These are phyloP conservation scores for Neonectria magnoliae DNA, from an alignment of 2,329 filamentous ascomycete species.

Conservation along the genomic window DNA sequence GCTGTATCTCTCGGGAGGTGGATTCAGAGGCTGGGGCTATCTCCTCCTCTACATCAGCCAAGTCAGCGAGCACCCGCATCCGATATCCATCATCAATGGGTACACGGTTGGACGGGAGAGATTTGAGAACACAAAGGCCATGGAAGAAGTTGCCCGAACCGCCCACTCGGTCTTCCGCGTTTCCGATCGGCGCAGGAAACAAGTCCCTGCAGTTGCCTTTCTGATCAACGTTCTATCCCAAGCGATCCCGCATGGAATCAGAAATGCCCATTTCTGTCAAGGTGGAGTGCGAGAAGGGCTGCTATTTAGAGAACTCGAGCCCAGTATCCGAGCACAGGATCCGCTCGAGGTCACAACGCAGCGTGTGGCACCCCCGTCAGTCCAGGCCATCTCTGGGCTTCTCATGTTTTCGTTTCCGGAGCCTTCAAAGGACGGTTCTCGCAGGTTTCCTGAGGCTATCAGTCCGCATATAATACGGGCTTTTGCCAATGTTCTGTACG, in stretches of 20 bases:
- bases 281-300: slow-evolving; percentile 26
- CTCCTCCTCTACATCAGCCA: slow-evolving; percentile 28
- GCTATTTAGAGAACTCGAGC: slow-evolving; percentile 22
- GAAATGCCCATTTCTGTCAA: slow-evolving; percentile 26
- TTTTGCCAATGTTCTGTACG: slow-evolving; percentile 24
- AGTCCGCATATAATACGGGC: slow-evolving; percentile 15
- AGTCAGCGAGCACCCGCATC: slow-evolving; percentile 7
- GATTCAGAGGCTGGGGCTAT: slow-evolving; percentile 28
- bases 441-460: slow-evolving; percentile 21
- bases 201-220: slow-evolving; percentile 26
- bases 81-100: slow-evolving; percentile 28
- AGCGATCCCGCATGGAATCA: slow-evolving; percentile 24
- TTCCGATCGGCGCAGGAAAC: slow-evolving; percentile 23
- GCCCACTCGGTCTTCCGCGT: slow-evolving; percentile 27
- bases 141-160: slow-evolving; percentile 28
- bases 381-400: slow-evolving; percentile 10
- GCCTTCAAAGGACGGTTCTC: slow-evolving; percentile 13
- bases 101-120: slow-evolving; percentile 18
- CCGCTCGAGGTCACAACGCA: slow-evolving; percentile 24
- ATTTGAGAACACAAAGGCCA: slow-evolving; percentile 26
- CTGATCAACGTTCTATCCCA: slow-evolving; percentile 23
- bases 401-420: slow-evolving; percentile 16
- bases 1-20: slow-evolving; percentile 24
- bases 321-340: slow-evolving; percentile 22
- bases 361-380: slow-evolving; percentile 22